These are phyloP conservation scores for Panus rudis DNA, from an alignment of 768 basidiomycete species.

Conservation along the genomic window DNA sequence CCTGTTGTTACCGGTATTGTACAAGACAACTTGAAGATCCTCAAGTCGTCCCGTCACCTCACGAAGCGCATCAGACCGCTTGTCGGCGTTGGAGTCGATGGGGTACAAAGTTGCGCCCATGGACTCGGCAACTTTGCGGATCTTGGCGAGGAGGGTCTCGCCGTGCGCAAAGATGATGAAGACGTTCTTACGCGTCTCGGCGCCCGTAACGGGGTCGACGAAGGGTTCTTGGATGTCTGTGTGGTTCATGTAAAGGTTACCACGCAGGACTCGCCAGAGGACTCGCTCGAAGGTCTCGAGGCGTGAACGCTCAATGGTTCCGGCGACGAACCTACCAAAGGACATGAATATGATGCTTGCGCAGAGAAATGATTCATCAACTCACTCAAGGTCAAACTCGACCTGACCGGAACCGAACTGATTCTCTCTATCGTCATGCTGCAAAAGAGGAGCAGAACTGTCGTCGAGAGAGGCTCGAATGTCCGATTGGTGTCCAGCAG, in stretches of 20 bases:
- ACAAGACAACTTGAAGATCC: slow-evolving; percentile 82
- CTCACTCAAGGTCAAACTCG: slow-evolving; percentile 87
- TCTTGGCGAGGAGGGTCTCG: slow-evolving; percentile 85
- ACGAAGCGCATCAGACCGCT: slow-evolving; percentile 81
- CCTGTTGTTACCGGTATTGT: slow-evolving; percentile 81
- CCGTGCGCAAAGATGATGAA: slow-evolving; percentile 99
- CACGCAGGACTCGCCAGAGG: slow-evolving; percentile 94
- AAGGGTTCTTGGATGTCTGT: slow-evolving; percentile 93
- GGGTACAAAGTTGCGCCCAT: slow-evolving; percentile 97
- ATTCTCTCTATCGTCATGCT: slow-evolving; percentile 80
- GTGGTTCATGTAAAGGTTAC: slow-evolving; percentile 99
- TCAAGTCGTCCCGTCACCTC: slow-evolving; percentile 87
- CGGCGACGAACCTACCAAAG: slow-evolving; percentile 77
- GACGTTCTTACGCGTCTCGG: slow-evolving; percentile 91
- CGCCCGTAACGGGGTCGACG: slow-evolving; percentile 75
- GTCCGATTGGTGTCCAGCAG: slow-evolving; percentile 69
- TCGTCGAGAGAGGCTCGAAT: slow-evolving; percentile 91
- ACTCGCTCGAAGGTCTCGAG: slow-evolving; percentile 94
- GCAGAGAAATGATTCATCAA: slow-evolving; percentile 2
- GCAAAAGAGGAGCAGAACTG: slow-evolving; percentile 81
- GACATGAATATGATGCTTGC: not conserved
- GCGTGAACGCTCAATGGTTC: slow-evolving; percentile 89
- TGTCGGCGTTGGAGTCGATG: slow-evolving; percentile 91
- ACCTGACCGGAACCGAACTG: slow-evolving; percentile 43
- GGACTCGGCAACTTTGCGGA: slow-evolving; percentile 97